Evolutionary conservation across 2,329 filamentous ascomycete species (phyloP).

Genomic region (Ophiostoma pallidulum): DNA sequence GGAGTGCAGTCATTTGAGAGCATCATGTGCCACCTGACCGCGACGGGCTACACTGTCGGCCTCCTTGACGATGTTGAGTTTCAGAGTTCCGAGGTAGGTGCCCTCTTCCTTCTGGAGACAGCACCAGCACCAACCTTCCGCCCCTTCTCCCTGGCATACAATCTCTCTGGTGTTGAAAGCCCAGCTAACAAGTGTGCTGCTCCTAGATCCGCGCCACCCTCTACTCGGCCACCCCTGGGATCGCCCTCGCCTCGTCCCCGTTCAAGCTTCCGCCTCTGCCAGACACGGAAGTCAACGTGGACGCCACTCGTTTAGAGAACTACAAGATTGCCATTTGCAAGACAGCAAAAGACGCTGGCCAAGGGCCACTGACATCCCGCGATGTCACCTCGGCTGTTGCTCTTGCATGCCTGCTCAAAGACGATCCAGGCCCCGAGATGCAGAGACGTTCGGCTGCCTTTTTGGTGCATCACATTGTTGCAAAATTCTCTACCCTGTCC

Average conservation of each 20-base stretch:
- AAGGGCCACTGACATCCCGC: background rate
- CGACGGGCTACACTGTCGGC: slow-evolving; percentile 49
- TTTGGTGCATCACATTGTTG: background rate
- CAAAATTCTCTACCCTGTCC: background rate
- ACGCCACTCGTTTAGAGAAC: background rate
- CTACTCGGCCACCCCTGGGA: slow-evolving; percentile 1
- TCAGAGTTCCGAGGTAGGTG: slow-evolving; percentile 52
- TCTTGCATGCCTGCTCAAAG: background rate
- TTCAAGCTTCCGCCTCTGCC: background rate
- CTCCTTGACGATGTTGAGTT: slow-evolving; percentile 56
- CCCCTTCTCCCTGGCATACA: too few species aligned
- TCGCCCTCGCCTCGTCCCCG: background rate
- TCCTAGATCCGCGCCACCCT: background rate
- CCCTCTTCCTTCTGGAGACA: background rate
- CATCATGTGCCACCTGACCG: slow-evolving; percentile 47
- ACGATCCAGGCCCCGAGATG: background rate
- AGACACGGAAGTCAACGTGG: background rate
- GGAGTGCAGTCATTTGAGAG: slow-evolving; percentile 24
- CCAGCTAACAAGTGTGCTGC: too few species aligned
- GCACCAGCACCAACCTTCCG: too few species aligned
- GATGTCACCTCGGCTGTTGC: background rate
- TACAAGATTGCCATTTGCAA: background rate
- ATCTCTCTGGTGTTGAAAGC: too few species aligned
- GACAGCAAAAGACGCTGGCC: background rate
- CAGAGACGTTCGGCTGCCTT: background rate